These are phyloP conservation scores for Ramaria rubella DNA, from an alignment of 768 basidiomycete genomes.

Conservation along the genomic window DNA sequence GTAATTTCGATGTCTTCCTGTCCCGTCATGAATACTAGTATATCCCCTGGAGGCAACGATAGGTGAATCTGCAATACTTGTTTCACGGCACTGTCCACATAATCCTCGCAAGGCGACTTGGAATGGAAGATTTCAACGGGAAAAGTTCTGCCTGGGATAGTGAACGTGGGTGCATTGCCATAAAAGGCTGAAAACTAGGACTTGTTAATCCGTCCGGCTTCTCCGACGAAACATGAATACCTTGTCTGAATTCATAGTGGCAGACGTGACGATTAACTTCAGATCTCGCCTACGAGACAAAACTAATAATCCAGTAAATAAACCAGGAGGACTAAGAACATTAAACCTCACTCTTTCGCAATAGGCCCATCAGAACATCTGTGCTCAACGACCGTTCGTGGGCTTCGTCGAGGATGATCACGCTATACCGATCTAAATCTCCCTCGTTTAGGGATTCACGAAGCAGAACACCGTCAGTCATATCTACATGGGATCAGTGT, in stretches of 20 bases:
- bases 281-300: slow-evolving; percentile 86
- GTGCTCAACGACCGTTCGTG: slow-evolving; percentile 97
- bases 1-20: slow-evolving; percentile 99
- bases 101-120: slow-evolving; percentile 98
- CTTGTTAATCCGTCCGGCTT: background rate
- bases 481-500: slow-evolving; percentile 47
- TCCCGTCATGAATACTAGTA: slow-evolving; percentile 98
- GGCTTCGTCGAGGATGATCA: slow-evolving; percentile 98
- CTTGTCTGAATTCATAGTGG: slow-evolving; percentile 99
- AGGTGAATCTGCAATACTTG: slow-evolving; percentile 96
- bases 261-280: slow-evolving; percentile 96
- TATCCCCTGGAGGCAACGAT: slow-evolving; percentile 87
- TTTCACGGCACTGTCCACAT: slow-evolving; percentile 97
- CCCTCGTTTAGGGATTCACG: slow-evolving; percentile 97
- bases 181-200: slow-evolving; percentile 96
- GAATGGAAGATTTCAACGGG: slow-evolving; percentile 95
- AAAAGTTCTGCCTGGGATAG: slow-evolving; percentile 92
- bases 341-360: slow-evolving; percentile 71
- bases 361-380: slow-evolving; percentile 94
- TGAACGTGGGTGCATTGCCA: slow-evolving; percentile 90
- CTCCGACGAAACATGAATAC: slow-evolving; percentile 31
- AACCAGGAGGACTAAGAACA: background rate
- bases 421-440: slow-evolving; percentile 94
- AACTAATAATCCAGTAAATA: slow-evolving; percentile 36
- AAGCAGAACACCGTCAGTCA: slow-evolving; percentile 99